These are phyloP conservation scores for Solanum ossicruentum DNA, from an alignment of 257 asterid genomes.

Conservation along the genomic window DNA sequence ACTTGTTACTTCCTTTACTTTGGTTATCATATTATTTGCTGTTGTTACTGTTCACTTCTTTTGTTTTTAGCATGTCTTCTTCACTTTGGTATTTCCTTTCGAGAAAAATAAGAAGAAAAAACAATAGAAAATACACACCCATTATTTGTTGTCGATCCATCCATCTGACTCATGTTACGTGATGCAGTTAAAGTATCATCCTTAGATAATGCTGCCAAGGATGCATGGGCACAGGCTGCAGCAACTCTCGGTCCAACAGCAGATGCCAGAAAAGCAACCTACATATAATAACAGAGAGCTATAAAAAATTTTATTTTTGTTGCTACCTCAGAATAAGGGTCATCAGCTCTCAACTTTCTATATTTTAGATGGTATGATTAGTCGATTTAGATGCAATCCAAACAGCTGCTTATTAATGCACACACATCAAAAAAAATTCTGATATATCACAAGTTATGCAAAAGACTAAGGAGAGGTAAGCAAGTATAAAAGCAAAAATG, in stretches of 20 bases:
- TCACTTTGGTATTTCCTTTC: background rate
- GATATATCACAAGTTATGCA: background rate
- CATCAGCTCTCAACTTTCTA: background rate
- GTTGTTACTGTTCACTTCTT: background rate
- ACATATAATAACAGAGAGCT: conserved; percentile 13
- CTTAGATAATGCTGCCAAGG: conserved; percentile 53
- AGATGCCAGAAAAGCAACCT: conserved; percentile 93
- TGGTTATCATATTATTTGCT: background rate
- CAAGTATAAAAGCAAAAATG: background rate
- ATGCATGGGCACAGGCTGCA: conserved; percentile 97
- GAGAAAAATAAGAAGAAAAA: background rate
- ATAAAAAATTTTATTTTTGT: background rate
- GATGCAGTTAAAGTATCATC: conserved; percentile 19
- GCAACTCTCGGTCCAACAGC: conserved; percentile 96
- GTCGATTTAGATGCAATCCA: background rate
- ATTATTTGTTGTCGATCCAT: conserved; percentile 17
- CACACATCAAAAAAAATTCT: background rate
- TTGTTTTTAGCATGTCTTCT: background rate
- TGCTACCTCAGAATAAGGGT: background rate
- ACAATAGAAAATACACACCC: background rate
- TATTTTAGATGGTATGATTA: background rate
- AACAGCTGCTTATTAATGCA: background rate
- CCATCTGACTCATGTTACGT: conserved; percentile 9
- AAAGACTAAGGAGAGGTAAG: background rate
- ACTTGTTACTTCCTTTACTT: background rate